These are phyloP conservation scores for Plasmodium coatneyi DNA, from an alignment of 169 alveolate genomes.

Conservation along the genomic window DNA sequence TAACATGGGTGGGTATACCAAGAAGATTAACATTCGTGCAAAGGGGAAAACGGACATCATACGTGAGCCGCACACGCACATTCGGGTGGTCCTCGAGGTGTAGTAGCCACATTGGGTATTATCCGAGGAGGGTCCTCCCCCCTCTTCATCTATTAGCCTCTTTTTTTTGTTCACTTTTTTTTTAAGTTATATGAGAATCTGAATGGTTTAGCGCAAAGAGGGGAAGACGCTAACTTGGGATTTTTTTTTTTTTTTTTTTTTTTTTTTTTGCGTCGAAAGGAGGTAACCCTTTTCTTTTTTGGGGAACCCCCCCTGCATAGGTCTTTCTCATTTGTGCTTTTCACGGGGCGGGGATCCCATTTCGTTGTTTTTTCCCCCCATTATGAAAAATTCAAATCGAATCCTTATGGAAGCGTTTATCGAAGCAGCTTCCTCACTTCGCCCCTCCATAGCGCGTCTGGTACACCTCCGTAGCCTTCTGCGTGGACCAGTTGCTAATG, in stretches of 20 bases:
- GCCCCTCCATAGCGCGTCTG: background rate
- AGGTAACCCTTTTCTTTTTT: background rate
- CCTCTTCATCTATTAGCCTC: background rate
- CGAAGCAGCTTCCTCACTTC: background rate
- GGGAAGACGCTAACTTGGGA: background rate
- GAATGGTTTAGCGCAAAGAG: background rate
- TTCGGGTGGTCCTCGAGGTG: slow-evolving; percentile 70
- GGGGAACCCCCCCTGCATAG: background rate
- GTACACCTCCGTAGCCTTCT: slow-evolving; percentile 37
- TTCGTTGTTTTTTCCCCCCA: background rate
- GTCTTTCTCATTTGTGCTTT: background rate
- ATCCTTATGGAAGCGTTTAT: no score
- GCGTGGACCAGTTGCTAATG: slow-evolving; percentile 21
- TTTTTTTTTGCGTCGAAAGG: background rate
- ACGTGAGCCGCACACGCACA: slow-evolving; percentile 74
- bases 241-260: no score
- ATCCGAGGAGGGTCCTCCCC: background rate
- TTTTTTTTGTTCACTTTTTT: no score
- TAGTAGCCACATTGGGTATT: background rate
- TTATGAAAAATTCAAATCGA: background rate
- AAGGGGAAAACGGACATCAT: slow-evolving; percentile 69
- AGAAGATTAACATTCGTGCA: slow-evolving; percentile 62
- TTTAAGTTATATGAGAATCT: background rate
- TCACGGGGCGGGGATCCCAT: background rate
- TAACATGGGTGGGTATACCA: slow-evolving; percentile 72